phyloP scores from a whole-genome alignment of 169 alveolate species.

The Plasmodium ovale region DNA sequence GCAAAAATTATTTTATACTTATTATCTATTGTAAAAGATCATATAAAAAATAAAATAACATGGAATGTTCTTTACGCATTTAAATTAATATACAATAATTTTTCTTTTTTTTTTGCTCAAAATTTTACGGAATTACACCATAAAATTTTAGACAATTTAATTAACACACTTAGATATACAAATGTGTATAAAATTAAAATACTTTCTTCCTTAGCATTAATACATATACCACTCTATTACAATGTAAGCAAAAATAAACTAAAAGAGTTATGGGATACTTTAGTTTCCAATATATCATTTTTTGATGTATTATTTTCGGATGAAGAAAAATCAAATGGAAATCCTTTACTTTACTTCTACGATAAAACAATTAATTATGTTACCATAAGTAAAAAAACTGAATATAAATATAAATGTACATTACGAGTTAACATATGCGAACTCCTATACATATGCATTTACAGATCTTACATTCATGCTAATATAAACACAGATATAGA shows the following conservation, averaged over 20 bases:
- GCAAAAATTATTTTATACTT: conserved; percentile 68
- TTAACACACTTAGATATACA: conserved; percentile 43
- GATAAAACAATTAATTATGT: conserved; percentile 20
- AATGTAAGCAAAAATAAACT: conserved; percentile 24
- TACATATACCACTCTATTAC: conserved; percentile 72
- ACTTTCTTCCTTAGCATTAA: conserved; percentile 68
- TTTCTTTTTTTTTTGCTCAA: conserved; percentile 56
- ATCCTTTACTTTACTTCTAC: conserved; percentile 2
- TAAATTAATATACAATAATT: conserved; percentile 70
- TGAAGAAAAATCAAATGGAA: conserved; percentile 5
- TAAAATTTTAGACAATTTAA: conserved; percentile 54
- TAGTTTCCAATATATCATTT: conserved; percentile 25
- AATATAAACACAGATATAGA: conserved; percentile 43
- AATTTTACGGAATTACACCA: conserved; percentile 43
- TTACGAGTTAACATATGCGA: conserved; percentile 63
- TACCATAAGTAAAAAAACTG: conserved; percentile 73
- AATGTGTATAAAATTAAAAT: conserved; percentile 78
- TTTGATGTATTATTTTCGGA: conserved; percentile 11
- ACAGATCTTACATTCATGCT: conserved; percentile 66
- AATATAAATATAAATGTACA: conserved; percentile 67
- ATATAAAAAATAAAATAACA: conserved; percentile 72
- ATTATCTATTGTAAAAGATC: conserved; percentile 54
- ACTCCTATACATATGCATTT: conserved; percentile 57
- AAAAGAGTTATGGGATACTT: conserved; percentile 64
- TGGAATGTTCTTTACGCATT: conserved; percentile 76